Evolutionary conservation across 148 eudicot genomes (phyloP), one percentile per base, ranked within the genome.

Genomic region (Euryodendron excelsum): DNA sequence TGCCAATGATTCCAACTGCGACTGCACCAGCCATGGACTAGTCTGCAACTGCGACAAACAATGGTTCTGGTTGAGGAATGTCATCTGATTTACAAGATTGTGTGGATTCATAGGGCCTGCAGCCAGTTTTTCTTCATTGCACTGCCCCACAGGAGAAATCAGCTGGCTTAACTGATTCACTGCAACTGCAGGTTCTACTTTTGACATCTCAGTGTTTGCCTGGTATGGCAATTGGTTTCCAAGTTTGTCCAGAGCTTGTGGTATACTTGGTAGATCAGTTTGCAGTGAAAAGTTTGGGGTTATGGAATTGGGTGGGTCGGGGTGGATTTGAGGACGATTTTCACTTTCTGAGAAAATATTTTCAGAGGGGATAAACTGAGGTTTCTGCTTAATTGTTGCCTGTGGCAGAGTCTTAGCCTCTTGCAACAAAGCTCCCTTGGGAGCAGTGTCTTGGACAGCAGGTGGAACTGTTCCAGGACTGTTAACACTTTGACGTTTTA

Each of bases 401-500:
- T 82, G 84, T 23, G 82, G 45, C 7, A 55, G 68, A 8, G 81
- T 53, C 48, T 55, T 82, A 23, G 74, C 56, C 74, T 82, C 88
- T 76, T 81, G 84, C 4, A 75, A 62, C 8, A 66, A 30, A 56
- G 82, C 72, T 63, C 75, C 77, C 21, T 71, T 83, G 25, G 61
- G 30, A 61, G 75, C 30, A 30, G 85, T 34, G 28, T 86, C 85
- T 78, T 79, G 89, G 55, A 79, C 25, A n/a, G n/a, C n/a, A 72
- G 82, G 39, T 39, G 81, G 3, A 33, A 48, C 30, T 10, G 36
- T 11, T 13, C 74, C 65, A 0, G 86, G 81, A 80, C 80, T 73
- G 76, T 53, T 79, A 18, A 79, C 41, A 34, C 31, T 65, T 11
- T 93, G n/a, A n/a, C n/a, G 97, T 50, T 89, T 86, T 44, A 84